phyloP scores from a whole-genome alignment of 768 basidiomycete genomes.

The Dacryopinax spathularia region DNA sequence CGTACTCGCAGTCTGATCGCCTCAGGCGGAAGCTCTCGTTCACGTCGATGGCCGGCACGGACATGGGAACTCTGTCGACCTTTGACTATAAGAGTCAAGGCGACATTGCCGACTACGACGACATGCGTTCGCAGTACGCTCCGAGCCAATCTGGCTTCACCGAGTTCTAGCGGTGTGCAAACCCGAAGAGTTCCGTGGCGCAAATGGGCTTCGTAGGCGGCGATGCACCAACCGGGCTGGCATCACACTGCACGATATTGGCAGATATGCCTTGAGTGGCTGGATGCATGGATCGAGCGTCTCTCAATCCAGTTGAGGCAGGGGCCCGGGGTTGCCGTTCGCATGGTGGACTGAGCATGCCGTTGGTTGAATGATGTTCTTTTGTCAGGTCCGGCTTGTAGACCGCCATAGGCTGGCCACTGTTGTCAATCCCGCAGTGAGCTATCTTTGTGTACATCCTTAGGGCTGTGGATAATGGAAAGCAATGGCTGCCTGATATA shows the following conservation, averaged over 20 bases:
- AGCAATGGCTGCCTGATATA: too few species aligned
- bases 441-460: too few species aligned
- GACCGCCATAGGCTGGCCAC: too few species aligned
- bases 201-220: too few species aligned
- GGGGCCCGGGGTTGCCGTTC: background rate
- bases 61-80: constrained; percentile 63
- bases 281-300: too few species aligned
- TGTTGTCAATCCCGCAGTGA: too few species aligned
- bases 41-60: constrained; percentile 57
- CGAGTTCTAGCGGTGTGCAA: constrained; percentile 43
- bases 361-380: background rate
- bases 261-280: too few species aligned
- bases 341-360: background rate
- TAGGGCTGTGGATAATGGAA: too few species aligned
- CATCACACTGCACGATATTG: too few species aligned
- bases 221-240: too few species aligned
- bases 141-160: constrained; percentile 77
- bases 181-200: background rate
- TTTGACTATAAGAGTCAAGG: constrained; percentile 85
- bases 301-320: background rate
- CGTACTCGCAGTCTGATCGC: constrained; percentile 84
- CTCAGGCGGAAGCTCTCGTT: constrained; percentile 65
- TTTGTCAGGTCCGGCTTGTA: too few species aligned
- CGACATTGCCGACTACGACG: constrained; percentile 61
- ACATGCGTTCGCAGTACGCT: constrained; percentile 78